Evolutionary conservation across 75 land plant species (phyloP), one percentile per base, ranked within the genome.

Genomic region (Isoetes taiwanensis): DNA sequence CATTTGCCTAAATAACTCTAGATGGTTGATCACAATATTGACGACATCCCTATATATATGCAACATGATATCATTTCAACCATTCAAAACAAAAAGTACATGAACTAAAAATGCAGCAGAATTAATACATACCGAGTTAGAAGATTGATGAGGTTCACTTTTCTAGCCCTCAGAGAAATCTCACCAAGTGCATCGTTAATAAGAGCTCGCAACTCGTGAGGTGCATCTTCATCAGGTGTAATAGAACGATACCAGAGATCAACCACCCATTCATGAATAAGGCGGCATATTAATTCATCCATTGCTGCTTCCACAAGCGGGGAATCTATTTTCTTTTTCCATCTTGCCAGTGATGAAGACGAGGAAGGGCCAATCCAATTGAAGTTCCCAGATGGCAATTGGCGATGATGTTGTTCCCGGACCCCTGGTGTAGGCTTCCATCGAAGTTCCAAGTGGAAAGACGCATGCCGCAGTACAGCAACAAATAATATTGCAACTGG

Each of bases 211-310:
- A 89, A 80, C 30, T 77, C 72, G 43, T 82, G 78, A 14, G 99
- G 99, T 20, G 63, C 76, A 56, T 94, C 96, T 34, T 55, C 77
- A 34, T 94, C 96, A 23, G 99, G 87, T 3, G 87, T 85, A 27
- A 94, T 67, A 8, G 82, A 77, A 16, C 82, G 67, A 63, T 83
- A 94, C 99, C 99, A 94, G 55, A 89, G 65, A 61, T 85, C 83
- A 14, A 78, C 59, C 6, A 94, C 80, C 75, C 85, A 94, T 56
- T 84, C 90, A 58, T 70, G 68, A 52, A 94, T 61, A 27, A 94
- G 60, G 40, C 84, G 72, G 41, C 55, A 24, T 12, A 82, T 80
- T 34, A 94, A 85, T 6, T 80, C 77, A 20, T 78, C 65, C 20
- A 94, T 43, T 3, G 90, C 87, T 40, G 76, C 77, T 75, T 90